Conservation (phyloP, 345 rosid species). For the Linum tenue region DNA sequence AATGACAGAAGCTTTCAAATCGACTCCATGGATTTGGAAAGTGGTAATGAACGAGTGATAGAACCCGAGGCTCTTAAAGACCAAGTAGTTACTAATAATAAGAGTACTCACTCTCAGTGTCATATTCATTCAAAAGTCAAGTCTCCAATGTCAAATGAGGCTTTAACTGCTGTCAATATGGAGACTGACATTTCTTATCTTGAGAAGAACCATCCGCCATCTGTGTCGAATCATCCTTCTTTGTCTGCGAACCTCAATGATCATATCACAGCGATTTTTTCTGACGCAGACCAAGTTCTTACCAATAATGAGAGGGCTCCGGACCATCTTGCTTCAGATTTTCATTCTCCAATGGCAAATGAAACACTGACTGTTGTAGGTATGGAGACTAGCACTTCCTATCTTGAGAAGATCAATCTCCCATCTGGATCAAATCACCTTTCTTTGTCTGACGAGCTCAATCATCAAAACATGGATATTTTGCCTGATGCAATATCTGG, state of each 20-base stretch:
- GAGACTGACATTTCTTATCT: too few relatives aligned
- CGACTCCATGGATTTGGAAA: too few relatives aligned
- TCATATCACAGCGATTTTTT: constrained; percentile 16
- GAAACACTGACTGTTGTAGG: constrained; percentile 16
- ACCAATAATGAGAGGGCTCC: constrained; percentile 18
- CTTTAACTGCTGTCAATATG: too few relatives aligned
- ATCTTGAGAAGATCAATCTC: constrained; percentile 19
- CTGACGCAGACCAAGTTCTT: constrained; percentile 23
- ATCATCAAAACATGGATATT: background rate
- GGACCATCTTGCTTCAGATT: constrained; percentile 21
- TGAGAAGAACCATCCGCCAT: too few relatives aligned
- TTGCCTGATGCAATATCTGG: constrained; percentile 17
- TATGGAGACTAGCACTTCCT: constrained; percentile 21
- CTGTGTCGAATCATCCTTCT: constrained; percentile 10
- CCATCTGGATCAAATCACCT: constrained; percentile 19
- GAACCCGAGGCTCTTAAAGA: too few relatives aligned
- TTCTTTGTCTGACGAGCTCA: constrained; percentile 22
- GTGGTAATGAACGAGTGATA: too few relatives aligned
- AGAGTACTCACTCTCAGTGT: too few relatives aligned
- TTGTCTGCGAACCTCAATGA: constrained; percentile 21
- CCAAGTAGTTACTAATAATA: too few relatives aligned
- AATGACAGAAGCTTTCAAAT: too few relatives aligned
- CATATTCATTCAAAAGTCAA: too few relatives aligned
- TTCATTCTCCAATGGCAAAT: constrained; percentile 17
- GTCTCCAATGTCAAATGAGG: too few relatives aligned